Evolutionary conservation across 176 grass and related monocot species (phyloP), one percentile per base, ranked within the genome.

Genomic region (Oryza officinalis): DNA sequence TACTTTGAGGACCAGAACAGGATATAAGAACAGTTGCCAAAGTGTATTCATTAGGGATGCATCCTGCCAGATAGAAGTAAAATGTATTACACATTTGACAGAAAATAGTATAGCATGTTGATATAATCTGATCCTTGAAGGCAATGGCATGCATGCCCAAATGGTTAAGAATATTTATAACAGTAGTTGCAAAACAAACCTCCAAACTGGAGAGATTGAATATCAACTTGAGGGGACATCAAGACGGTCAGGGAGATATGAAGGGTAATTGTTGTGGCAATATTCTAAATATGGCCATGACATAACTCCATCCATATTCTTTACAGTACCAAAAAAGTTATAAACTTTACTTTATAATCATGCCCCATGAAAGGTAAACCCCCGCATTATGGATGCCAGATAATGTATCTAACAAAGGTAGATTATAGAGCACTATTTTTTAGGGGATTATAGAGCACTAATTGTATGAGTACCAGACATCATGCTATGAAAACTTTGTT

Each of bases 11-110:
- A 2, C 71, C 90, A 86, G 75, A 38, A 80, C 85, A 90, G 31
- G 87, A 92, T 69, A 82, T 81, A 57, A 94, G 90, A 47, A 90
- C 47, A 27, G 85, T 90, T 68, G 89, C 82, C 25, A 92, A 78
- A 83, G 93, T 94, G 65, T 86, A 90, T 81, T 88, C 90, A 11
- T 94, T 92, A 69, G 93, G 93, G 82, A 69, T 81, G 1, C 80
- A 82, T 90, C 90, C 89, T 94, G 90, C 69, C 71, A 90, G 41
- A 72, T 27, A 67, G 22, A 85, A 79, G 27, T 60, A 81, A 40
- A 78, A 18, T 11, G 17, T 18, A 69, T 85, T 81, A 88, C 46
- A 77, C 30, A 75, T 74, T 47, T 69, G 73, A 67, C 28, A 73
- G 44, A 35, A 61, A 64, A 18, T 81, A 81, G 25, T 75, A 74